Base-by-base conservation (phyloP, 352 stramenopile genomes). In the Pythium chondricola region DNA sequence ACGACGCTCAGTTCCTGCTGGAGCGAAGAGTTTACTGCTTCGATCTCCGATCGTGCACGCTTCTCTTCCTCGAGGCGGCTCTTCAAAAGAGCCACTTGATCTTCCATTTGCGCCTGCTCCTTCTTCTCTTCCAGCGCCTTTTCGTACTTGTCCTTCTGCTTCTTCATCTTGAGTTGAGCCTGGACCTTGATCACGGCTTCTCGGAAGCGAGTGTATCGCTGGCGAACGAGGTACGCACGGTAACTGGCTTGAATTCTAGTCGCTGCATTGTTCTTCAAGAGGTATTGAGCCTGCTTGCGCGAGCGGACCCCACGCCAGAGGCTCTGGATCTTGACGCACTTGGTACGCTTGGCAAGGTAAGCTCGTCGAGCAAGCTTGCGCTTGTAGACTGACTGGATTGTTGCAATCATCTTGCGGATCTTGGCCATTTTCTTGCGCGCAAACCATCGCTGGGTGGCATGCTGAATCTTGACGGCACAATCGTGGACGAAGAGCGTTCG, bases 21-120 rank as follows among this genome's bases (percentile, higher is more conserved):
- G 39, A 92, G 55, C 8, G 77, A 83, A 26, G 74, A 69, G 52
- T 88, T 92, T 16, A 86, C 66, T 6, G 72, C 76, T 56, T 88
- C 75, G 33, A 86, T 88, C 48, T 83, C 75, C 5, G 79, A 56
- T 16, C 78, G 76, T 18, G 69, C 69, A 35, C 67, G 63, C 50
- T 93, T 93, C 50, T 93, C 79, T 31, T 90, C 78, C 29, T 90
- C 82, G 1, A 93, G 55, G 16, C 82, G 77, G 18, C 69, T 69
- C 49, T 93, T 90, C 21, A 93, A 50, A 7, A 74, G 44, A 10
- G 85, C 70, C 10, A 93, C 74, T 30, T 90, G 76, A 11, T 65
- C 85, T 52, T 91, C 74, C 76, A 93, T 93, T 8, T 63, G 60
- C 30, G 65, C 71, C 29, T 90, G 78, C 40, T 90, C 76, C 43